Conservation (phyloP, 2,329 filamentous ascomycete genomes). For the Bimuria novae-zelandiae region DNA sequence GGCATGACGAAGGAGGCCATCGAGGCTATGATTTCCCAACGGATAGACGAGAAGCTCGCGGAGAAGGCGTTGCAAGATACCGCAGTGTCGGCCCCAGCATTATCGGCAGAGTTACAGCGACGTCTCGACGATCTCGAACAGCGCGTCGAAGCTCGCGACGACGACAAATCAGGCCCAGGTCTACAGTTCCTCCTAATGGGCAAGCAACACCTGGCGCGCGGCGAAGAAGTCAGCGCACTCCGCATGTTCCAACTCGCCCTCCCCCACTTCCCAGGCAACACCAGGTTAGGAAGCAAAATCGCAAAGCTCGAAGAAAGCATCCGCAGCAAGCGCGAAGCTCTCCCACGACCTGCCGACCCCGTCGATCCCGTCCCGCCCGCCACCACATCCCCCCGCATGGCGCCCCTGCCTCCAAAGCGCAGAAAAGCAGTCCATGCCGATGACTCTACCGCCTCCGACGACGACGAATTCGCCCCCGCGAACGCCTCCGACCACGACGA, state of each 20-base stretch:
- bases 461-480: constrained; percentile 51
- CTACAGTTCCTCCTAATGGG: constrained; percentile 87
- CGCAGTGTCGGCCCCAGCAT: constrained; percentile 51
- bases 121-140: constrained; percentile 84
- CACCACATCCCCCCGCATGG: constrained; percentile 42
- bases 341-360: constrained; percentile 14
- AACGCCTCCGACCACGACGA: constrained; percentile 44
- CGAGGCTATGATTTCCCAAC: constrained; percentile 89
- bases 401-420: constrained; percentile 35
- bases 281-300: constrained; percentile 69
- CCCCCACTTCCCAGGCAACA: constrained; percentile 83
- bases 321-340: constrained; percentile 44
- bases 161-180: constrained; percentile 79
- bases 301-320: constrained; percentile 57
- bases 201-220: constrained; percentile 83
- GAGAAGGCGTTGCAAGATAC: constrained; percentile 68
- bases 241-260: constrained; percentile 85
- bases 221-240: constrained; percentile 77
- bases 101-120: constrained; percentile 78
- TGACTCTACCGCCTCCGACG: constrained; percentile 45
- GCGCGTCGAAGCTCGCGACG: constrained; percentile 72
- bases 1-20: constrained; percentile 68
- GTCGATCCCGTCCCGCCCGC: neutral
- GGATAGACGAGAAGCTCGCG: constrained; percentile 86
- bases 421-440: constrained; percentile 23